phyloP scores from a whole-genome alignment of 2,329 filamentous ascomycete genomes.

The Albifimbria verrucaria region DNA sequence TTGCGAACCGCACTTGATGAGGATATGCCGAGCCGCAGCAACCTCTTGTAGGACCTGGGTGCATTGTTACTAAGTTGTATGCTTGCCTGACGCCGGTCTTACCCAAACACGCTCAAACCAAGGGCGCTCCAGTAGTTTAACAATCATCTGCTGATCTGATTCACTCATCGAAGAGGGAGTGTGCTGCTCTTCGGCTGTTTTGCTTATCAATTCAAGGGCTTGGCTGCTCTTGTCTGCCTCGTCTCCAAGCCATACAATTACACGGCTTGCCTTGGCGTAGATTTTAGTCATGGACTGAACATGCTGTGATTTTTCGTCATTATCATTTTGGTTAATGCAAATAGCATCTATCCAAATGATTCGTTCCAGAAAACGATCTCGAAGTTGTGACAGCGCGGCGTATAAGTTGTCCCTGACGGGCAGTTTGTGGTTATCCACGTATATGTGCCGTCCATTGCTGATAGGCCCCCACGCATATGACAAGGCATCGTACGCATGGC shows the following conservation, averaged over 20 bases:
- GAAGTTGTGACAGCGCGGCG: constrained; percentile 1
- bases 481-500: too few relatives aligned
- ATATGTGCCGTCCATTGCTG: too few relatives aligned
- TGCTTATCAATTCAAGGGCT: constrained; percentile 1
- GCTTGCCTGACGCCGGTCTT: not conserved
- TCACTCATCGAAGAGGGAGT: not conserved
- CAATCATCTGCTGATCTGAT: not conserved
- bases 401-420: not conserved
- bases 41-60: constrained; percentile 9
- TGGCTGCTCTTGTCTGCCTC: not conserved
- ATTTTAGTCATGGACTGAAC: constrained; percentile 8
- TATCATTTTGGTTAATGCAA: constrained; percentile 6
- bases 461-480: too few relatives aligned
- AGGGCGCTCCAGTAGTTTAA: constrained; percentile 1
- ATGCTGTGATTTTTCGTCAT: constrained; percentile 1
- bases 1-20: constrained; percentile 5
- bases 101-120: constrained; percentile 8
- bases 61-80: not conserved
- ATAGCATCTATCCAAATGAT: constrained; percentile 4
- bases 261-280: constrained; percentile 6
- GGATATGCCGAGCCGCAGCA: constrained; percentile 9
- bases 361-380: constrained; percentile 2
- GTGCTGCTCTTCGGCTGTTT: not conserved
- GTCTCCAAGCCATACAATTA: constrained; percentile 8
- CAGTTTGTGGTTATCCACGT: not conserved